These are phyloP conservation scores for Pigoraptor vietnamica DNA, from an alignment of 78 protist species.

Conservation along the genomic window DNA sequence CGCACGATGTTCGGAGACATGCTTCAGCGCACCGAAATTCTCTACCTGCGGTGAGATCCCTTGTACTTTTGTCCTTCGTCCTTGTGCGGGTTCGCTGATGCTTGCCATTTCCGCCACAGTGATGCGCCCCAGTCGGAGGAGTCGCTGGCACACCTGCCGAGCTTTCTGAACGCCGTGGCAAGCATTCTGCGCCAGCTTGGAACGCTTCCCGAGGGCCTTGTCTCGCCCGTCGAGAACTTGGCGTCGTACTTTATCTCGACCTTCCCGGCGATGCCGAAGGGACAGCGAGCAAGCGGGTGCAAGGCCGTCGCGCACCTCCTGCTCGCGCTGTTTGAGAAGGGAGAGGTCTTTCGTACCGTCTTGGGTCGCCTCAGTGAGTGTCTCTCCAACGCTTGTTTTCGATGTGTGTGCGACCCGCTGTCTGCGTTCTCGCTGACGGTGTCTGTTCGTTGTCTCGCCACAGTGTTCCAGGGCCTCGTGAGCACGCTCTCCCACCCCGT, in stretches of 20 bases:
- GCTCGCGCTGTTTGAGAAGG: background rate
- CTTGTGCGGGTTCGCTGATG: too few species aligned
- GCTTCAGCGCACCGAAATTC: background rate
- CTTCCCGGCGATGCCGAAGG: background rate
- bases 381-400: background rate
- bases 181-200: conserved; percentile 31
- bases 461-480: background rate
- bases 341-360: background rate
- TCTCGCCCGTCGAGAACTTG: background rate
- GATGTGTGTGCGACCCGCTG: background rate
- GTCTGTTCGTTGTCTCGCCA: background rate
- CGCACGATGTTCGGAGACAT: background rate
- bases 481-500: background rate
- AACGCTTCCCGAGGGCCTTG: background rate
- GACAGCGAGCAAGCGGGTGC: background rate
- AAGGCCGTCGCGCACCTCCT: background rate
- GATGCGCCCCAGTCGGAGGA: conserved; percentile 22
- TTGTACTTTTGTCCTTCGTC: too few species aligned
- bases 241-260: background rate
- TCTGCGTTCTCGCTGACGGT: background rate
- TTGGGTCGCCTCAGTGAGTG: background rate
- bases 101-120: background rate
- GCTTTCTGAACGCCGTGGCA: conserved; percentile 65
- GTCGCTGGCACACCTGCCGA: conserved; percentile 47
- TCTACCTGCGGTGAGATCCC: background rate